Evolutionary conservation across 768 basidiomycete genomes (phyloP), one percentile per base, ranked within the genome.

Genomic region (Naganishia vishniacii): DNA sequence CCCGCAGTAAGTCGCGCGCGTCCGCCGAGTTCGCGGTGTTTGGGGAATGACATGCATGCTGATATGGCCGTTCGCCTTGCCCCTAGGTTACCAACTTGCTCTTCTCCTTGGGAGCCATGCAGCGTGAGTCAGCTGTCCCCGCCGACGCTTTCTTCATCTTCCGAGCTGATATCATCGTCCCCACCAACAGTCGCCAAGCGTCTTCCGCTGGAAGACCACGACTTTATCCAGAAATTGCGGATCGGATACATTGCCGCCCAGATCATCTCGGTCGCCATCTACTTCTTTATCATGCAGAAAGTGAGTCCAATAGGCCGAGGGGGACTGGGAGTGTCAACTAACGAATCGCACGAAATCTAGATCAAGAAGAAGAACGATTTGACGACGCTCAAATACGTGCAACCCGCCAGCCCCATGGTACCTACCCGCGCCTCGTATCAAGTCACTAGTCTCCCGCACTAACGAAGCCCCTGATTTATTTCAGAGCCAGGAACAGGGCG

Each of bases 381-480:
- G 77, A 91, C 91, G 1, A 89, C 94, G 28, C 81, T 99, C 72
- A 99, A 95, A 84, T 99, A 94, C 79, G 91, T 93, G 47, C 90
- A 94, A 71, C 81, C 86, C 1, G 77, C 84, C 47, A 83, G 79
- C 68, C 83, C 89, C 2, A 86, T 93, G 86, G 89, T 56, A 40
- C n/a, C 4, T 51, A 6, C 13, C 53, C 8, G n/a, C 18, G 37
- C 49, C 29, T 0, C 20, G n/a, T 0, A 47, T 4, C 49, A 51
- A 16, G 13, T 23, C 26, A 40, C 28, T 26, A 13, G 2, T n/a
- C 16, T 18, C 58, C 62, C 42, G 51, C n/a, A 46, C 40, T 41
- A 59, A 64, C 25, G 67, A 62, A 32, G 42, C 20, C 20, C 0
- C 23, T 28, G 1, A 6, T 18, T 20, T 51, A 18, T 20, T 34